These are phyloP conservation scores for Verticillium albo-atrum DNA, from an alignment of 2,329 filamentous ascomycete species.

Conservation along the genomic window DNA sequence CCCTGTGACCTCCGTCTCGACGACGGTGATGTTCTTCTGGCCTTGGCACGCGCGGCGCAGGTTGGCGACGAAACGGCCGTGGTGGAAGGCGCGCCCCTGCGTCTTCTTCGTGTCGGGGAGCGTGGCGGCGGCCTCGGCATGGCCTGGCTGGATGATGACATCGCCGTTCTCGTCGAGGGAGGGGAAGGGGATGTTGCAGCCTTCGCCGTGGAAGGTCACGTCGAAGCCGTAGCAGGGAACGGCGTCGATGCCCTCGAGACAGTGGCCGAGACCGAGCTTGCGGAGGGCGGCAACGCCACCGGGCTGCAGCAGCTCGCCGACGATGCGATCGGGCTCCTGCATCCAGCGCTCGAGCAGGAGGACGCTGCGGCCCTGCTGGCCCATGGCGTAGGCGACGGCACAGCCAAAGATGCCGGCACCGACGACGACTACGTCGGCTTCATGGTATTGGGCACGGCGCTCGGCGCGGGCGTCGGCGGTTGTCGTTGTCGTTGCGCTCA, in stretches of 20 bases:
- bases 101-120: slow-evolving; percentile 26
- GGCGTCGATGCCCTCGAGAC: slow-evolving; percentile 84
- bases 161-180: slow-evolving; percentile 45
- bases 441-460: slow-evolving; percentile 51
- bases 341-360: slow-evolving; percentile 84
- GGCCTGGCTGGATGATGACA: slow-evolving; percentile 21
- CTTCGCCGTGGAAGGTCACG: slow-evolving; percentile 73
- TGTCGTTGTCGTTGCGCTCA: slow-evolving; percentile 27
- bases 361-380: slow-evolving; percentile 85
- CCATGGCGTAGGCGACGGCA: slow-evolving; percentile 77
- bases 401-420: slow-evolving; percentile 90
- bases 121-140: slow-evolving; percentile 5
- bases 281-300: slow-evolving; percentile 80
- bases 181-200: slow-evolving; percentile 77
- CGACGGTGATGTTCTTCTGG: slow-evolving; percentile 79
- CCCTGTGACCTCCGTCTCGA: slow-evolving; percentile 82
- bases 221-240: slow-evolving; percentile 81
- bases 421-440: slow-evolving; percentile 83
- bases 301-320: slow-evolving; percentile 91
- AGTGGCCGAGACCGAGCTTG: slow-evolving; percentile 74
- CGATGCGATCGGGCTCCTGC: slow-evolving; percentile 91
- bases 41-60: slow-evolving; percentile 69
- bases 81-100: slow-evolving; percentile 82
- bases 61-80: slow-evolving; percentile 86
- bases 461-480: slow-evolving; percentile 36